phyloP scores from a whole-genome alignment of 352 stramenopile species.

The Phytopythium delawarense region DNA sequence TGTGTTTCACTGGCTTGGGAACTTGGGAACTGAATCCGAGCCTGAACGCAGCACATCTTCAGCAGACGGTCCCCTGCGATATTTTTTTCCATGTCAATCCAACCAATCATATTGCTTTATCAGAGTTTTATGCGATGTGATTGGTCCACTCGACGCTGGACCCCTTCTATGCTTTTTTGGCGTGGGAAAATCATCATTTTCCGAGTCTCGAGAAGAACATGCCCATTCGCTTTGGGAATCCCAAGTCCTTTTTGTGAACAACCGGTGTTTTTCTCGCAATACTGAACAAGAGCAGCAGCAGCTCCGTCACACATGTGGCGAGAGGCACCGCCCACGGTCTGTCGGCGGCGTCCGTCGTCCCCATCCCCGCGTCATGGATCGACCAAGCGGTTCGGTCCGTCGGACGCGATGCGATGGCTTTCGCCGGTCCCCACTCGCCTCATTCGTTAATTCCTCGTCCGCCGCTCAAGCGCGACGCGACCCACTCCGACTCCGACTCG shows the following conservation, averaged over 20 bases:
- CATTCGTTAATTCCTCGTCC: slow-evolving; percentile 31
- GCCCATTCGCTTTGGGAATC: not conserved
- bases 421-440: slow-evolving; percentile 10
- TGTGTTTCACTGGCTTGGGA: not conserved
- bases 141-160: not conserved
- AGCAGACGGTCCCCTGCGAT: not conserved
- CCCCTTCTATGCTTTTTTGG: not conserved
- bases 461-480: slow-evolving; percentile 3
- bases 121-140: not conserved
- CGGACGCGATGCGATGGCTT: not conserved
- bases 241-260: slow-evolving; percentile 2
- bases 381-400: not conserved
- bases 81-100: not conserved
- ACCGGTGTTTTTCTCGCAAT: not conserved
- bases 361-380: not conserved
- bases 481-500: not conserved
- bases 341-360: not conserved
- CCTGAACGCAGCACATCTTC: not conserved
- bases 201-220: not conserved
- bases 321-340: not conserved
- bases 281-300: not conserved
- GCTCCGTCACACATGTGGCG: slow-evolving; percentile 5
- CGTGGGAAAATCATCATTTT: not conserved
- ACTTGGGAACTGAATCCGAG: not conserved
- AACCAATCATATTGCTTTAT: not conserved